These are phyloP conservation scores for Trametes pubescens DNA, from an alignment of 1,284 basidiomycete species.

Conservation along the genomic window DNA sequence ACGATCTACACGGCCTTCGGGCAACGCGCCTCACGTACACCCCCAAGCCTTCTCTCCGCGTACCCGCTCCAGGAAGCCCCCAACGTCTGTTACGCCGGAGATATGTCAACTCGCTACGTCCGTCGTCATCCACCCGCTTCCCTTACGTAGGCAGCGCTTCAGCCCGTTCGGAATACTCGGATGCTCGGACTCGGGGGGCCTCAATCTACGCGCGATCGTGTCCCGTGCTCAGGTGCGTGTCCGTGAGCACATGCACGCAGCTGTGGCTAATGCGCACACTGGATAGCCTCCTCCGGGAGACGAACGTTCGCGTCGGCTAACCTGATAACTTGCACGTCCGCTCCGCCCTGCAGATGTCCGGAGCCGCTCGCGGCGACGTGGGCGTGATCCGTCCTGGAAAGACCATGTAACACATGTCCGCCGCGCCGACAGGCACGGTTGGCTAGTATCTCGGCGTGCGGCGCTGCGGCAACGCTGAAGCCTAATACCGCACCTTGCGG, in stretches of 20 bases:
- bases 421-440: constrained; percentile 12
- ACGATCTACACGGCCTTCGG: constrained; percentile 20
- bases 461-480: constrained; percentile 6
- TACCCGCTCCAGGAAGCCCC: not conserved
- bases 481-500: constrained; percentile 23
- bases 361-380: constrained; percentile 3
- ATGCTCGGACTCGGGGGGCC: not conserved
- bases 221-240: constrained; percentile 17
- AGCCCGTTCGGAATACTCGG: constrained; percentile 2
- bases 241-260: constrained; percentile 2
- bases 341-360: constrained; percentile 11
- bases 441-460: not conserved
- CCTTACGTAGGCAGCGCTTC: constrained; percentile 16
- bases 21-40: constrained; percentile 7
- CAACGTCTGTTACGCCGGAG: constrained; percentile 9
- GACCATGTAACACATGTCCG: not conserved
- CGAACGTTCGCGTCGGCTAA: constrained; percentile 12
- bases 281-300: constrained; percentile 17
- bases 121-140: constrained; percentile 17
- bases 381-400: constrained; percentile 9
- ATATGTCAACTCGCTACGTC: constrained; percentile 16
- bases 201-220: constrained; percentile 25
- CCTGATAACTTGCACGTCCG: not conserved
- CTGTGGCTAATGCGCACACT: constrained; percentile 20
- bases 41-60: not conserved